phyloP scores from a whole-genome alignment of 1,284 basidiomycete genomes.

The Amylostereum areolatum region DNA sequence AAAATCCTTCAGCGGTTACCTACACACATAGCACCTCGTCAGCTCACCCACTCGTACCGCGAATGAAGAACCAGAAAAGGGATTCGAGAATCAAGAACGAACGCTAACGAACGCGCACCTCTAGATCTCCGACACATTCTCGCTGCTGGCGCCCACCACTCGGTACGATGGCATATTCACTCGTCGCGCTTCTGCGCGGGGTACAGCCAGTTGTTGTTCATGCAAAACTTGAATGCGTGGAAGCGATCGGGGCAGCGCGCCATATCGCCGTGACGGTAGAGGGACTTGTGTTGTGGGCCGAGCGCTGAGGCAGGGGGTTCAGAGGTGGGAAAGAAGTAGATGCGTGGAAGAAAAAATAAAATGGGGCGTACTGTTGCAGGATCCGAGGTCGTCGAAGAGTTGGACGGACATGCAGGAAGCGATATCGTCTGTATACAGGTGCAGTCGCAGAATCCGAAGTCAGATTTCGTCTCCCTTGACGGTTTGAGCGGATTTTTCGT shows the following conservation, averaged over 20 bases:
- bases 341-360: not conserved
- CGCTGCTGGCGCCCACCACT: constrained; percentile 90
- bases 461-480: constrained; percentile 63
- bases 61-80: not conserved
- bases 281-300: constrained; percentile 73
- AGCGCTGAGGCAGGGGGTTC: constrained; percentile 46
- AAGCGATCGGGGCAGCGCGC: constrained; percentile 76
- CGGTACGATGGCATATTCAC: constrained; percentile 83
- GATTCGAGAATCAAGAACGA: too few relatives aligned
- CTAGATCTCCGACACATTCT: constrained; percentile 90
- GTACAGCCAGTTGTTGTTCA: constrained; percentile 76
- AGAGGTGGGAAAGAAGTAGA: constrained; percentile 1
- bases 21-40: not conserved
- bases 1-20: not conserved
- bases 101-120: constrained; percentile 54
- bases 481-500: constrained; percentile 34
- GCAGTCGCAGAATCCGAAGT: constrained; percentile 49
- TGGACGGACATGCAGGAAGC: constrained; percentile 75
- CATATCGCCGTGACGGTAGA: constrained; percentile 84
- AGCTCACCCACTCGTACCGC: too few relatives aligned
- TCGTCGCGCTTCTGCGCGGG: constrained; percentile 72
- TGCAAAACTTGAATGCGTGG: constrained; percentile 95
- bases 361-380: constrained; percentile 59
- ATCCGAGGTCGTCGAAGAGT: constrained; percentile 76
- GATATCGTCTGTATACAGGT: constrained; percentile 74